Conservation (phyloP, 306 rosid genomes). For the Cicer cuneatum region DNA sequence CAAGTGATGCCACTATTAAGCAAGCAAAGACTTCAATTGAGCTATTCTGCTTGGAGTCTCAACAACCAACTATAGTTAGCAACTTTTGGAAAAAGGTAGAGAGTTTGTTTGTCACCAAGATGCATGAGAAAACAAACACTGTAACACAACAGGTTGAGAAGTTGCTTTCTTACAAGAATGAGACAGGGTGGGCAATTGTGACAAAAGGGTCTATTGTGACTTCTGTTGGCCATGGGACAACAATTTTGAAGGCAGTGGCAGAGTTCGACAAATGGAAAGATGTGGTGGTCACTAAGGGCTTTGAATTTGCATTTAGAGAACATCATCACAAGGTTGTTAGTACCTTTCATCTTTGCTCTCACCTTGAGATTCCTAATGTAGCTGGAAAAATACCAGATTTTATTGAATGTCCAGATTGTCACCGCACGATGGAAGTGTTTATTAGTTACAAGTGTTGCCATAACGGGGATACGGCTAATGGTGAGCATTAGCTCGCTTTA, state of each 20-base stretch:
- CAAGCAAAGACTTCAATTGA: constrained; percentile 48
- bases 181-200: constrained; percentile 60
- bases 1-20: constrained; percentile 53
- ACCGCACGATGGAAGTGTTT: constrained; percentile 60
- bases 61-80: constrained; percentile 33
- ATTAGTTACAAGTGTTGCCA: constrained; percentile 75
- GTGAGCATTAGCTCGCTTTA: background rate
- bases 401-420: constrained; percentile 62
- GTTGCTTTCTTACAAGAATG: constrained; percentile 62
- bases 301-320: constrained; percentile 46
- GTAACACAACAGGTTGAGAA: constrained; percentile 57
- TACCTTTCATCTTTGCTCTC: constrained; percentile 43
- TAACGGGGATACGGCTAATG: background rate
- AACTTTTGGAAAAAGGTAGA: constrained; percentile 59
- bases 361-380: constrained; percentile 45
- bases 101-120: constrained; percentile 51
- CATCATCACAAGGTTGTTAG: constrained; percentile 27
- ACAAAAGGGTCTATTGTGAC: constrained; percentile 53
- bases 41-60: constrained; percentile 49
- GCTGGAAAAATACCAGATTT: constrained; percentile 54
- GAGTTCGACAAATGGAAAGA: constrained; percentile 62
- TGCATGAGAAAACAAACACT: constrained; percentile 11
- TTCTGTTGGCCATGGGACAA: constrained; percentile 49
- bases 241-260: constrained; percentile 46
- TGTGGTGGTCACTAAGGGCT: constrained; percentile 29